phyloP scores from a whole-genome alignment of 179 eudicot species.

The Heliamphora pulchella region DNA sequence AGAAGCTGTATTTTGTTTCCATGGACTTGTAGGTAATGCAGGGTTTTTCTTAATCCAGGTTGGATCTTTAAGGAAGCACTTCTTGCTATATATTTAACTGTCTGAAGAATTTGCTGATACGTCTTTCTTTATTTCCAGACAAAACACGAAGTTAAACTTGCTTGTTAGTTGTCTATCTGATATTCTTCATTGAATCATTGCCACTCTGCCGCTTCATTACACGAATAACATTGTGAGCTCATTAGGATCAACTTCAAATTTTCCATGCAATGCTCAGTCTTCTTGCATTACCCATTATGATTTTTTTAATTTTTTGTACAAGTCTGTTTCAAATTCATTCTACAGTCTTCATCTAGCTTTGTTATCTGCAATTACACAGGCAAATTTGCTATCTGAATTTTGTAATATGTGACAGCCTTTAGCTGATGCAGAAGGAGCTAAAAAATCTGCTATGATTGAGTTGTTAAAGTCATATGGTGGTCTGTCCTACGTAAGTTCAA shows the following conservation, averaged over 20 bases:
- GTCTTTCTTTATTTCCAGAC: not conserved
- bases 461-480: conserved; percentile 81
- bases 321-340: not conserved
- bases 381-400: conserved; percentile 14
- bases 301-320: not conserved
- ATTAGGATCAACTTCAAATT: not conserved
- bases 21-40: conserved; percentile 6
- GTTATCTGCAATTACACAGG: not conserved
- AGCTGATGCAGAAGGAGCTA: conserved; percentile 99
- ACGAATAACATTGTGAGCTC: conserved; percentile 1
- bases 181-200: not conserved
- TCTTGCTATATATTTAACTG: not conserved
- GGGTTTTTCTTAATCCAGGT: not conserved
- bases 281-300: not conserved
- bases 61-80: not conserved
- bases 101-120: not conserved
- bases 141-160: not conserved
- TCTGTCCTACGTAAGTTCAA: conserved; percentile 70
- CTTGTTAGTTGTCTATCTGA: not conserved
- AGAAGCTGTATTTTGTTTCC: not conserved
- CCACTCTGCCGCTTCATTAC: not conserved
- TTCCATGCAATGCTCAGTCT: not conserved
- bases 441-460: conserved; percentile 64
- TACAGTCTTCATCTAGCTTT: not conserved
- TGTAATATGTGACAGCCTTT: conserved; percentile 64